Evolutionary conservation across 768 basidiomycete species (phyloP).

Genomic region (Sutorius australiensis): DNA sequence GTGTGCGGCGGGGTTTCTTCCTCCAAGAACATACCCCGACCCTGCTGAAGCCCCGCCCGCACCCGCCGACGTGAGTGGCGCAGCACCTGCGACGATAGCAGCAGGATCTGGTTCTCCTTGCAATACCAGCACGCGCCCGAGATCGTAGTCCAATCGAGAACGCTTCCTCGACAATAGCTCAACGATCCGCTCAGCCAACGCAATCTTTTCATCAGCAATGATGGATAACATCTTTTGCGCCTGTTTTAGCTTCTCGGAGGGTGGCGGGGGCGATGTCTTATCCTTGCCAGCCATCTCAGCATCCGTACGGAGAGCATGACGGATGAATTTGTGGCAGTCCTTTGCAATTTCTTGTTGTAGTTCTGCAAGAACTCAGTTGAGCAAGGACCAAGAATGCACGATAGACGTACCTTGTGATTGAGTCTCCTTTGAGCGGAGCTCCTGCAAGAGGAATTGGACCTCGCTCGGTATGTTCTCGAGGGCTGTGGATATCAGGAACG

Average conservation of each 20-base stretch:
- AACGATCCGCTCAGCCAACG: slow-evolving; percentile 41
- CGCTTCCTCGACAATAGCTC: slow-evolving; percentile 43
- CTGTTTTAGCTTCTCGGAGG: slow-evolving; percentile 29
- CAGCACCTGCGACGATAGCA: slow-evolving; percentile 28
- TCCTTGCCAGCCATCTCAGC: slow-evolving; percentile 26
- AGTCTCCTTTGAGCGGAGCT: slow-evolving; percentile 44
- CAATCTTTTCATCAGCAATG: slow-evolving; percentile 42
- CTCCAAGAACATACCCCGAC: slow-evolving; percentile 31
- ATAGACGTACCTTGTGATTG: slow-evolving; percentile 37
- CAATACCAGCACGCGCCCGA: slow-evolving; percentile 39
- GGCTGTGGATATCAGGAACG: slow-evolving; percentile 26
- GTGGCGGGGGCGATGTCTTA: slow-evolving; percentile 29
- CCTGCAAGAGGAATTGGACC: slow-evolving; percentile 45
- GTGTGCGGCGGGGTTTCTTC: slow-evolving; percentile 38
- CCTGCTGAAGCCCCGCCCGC: slow-evolving; percentile 10
- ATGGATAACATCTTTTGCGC: slow-evolving; percentile 28
- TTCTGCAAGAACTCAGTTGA: slow-evolving; percentile 25
- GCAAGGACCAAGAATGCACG: not conserved
- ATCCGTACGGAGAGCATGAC: slow-evolving; percentile 37
- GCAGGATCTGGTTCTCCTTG: slow-evolving; percentile 42
- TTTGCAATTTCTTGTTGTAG: slow-evolving; percentile 42
- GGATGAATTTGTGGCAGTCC: slow-evolving; percentile 42
- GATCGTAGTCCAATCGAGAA: slow-evolving; percentile 46
- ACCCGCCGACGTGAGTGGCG: slow-evolving; percentile 19
- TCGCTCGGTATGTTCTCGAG: slow-evolving; percentile 50